Evolutionary conservation across 768 basidiomycete genomes (phyloP).

Genomic region (Leucocoprinus sp.): DNA sequence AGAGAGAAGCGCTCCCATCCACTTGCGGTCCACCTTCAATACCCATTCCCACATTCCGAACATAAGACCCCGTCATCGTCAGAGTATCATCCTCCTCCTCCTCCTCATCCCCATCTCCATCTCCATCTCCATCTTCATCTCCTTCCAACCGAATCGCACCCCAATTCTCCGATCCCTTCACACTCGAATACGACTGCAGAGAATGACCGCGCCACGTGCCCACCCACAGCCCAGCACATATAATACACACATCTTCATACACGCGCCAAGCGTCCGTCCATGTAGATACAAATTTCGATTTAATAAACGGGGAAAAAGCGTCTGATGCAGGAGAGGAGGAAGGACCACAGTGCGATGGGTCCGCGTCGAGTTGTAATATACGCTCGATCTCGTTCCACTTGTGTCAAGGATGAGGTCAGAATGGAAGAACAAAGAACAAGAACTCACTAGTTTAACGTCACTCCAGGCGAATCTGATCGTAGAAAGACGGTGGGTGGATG

Average conservation of each 20-base stretch:
- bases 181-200: slow-evolving; percentile 38
- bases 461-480: slow-evolving; percentile 76
- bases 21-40: slow-evolving; percentile 57
- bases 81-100: slow-evolving; percentile 64
- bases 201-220: slow-evolving; percentile 55
- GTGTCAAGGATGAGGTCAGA: neutral
- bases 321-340: slow-evolving; percentile 22
- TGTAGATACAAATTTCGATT: slow-evolving; percentile 31
- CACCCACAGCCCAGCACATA: slow-evolving; percentile 80
- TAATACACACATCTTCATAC: slow-evolving; percentile 78
- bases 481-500: slow-evolving; percentile 48
- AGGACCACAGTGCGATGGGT: slow-evolving; percentile 30
- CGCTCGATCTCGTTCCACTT: slow-evolving; percentile 81
- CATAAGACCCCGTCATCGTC: slow-evolving; percentile 29
- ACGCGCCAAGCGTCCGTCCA: slow-evolving; percentile 72
- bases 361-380: slow-evolving; percentile 49
- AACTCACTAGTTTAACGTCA: slow-evolving; percentile 62
- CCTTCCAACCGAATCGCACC: slow-evolving; percentile 55
- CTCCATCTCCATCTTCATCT: too few species aligned
- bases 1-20: slow-evolving; percentile 18
- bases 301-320: slow-evolving; percentile 19
- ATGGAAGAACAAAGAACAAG: slow-evolving; percentile 1
- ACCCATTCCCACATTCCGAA: slow-evolving; percentile 58
- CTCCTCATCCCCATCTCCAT: too few species aligned
- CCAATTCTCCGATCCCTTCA: slow-evolving; percentile 43